Percentiles rank a stretch among this genome's conserved stretches.
Evolutionary conservation across 1,284 basidiomycete species (phyloP).

Genomic region (Leccinum colubrinum): DNA sequence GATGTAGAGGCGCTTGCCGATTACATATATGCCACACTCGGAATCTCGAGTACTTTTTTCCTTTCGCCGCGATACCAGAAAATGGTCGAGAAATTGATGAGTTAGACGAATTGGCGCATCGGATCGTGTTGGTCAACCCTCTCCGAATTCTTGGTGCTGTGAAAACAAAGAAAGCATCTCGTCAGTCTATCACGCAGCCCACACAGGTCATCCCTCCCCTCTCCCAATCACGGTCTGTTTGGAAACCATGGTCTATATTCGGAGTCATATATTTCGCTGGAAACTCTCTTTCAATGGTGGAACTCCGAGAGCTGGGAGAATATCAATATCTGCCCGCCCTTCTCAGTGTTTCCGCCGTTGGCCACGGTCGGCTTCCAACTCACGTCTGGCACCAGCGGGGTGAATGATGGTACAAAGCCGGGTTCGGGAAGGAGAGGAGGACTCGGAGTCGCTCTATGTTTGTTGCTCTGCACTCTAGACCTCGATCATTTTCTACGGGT

Average conservation of each 20-base stretch:
- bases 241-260: constrained; percentile 74
- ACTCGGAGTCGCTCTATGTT: too few relatives aligned
- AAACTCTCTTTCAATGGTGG: constrained; percentile 98
- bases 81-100: constrained; percentile 98
- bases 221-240: constrained; percentile 97
- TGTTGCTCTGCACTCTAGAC: too few relatives aligned
- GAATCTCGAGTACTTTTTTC: constrained; percentile 40
- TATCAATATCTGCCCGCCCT: constrained; percentile 45
- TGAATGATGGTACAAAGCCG: too few relatives aligned
- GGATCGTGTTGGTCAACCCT: constrained; percentile 88
- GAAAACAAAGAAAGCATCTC: constrained; percentile 96
- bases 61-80: constrained; percentile 97
- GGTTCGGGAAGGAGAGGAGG: too few relatives aligned
- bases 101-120: constrained; percentile 95
- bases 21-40: constrained; percentile 94
- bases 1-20: constrained; percentile 97
- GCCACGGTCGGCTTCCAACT: too few relatives aligned
- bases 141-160: constrained; percentile 95
- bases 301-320: constrained; percentile 97
- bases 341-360: too few relatives aligned
- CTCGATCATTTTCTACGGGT: too few relatives aligned
- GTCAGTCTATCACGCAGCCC: constrained; percentile 94
- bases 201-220: constrained; percentile 95
- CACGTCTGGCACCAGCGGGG: too few relatives aligned
- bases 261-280: constrained; percentile 97